phyloP scores from a whole-genome alignment of 2,329 filamentous ascomycete genomes.

The Thelonectria discophora region DNA sequence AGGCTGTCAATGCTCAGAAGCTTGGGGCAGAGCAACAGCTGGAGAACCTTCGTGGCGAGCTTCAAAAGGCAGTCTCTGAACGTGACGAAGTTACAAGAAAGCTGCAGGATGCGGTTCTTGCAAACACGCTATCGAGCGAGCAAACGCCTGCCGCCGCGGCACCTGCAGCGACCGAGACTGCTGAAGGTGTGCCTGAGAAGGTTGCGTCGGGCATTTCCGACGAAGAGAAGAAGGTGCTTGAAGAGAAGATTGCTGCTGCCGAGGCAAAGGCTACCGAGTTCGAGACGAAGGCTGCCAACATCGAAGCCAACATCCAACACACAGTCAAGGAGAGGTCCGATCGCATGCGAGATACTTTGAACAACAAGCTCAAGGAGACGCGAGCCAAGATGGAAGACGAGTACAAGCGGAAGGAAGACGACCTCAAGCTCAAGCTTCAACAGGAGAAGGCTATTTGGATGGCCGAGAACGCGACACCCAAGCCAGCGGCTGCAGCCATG shows the following conservation, averaged over 20 bases:
- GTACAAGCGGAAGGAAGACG: conserved; percentile 62
- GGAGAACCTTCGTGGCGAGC: conserved; percentile 61
- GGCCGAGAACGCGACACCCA: conserved; percentile 57
- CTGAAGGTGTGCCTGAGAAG: conserved; percentile 30
- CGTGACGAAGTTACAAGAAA: conserved; percentile 66
- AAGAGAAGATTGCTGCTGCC: conserved; percentile 68
- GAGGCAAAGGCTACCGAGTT: conserved; percentile 71
- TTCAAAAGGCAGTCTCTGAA: conserved; percentile 69
- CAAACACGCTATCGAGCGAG: conserved; percentile 45
- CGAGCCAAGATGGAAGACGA: conserved; percentile 61
- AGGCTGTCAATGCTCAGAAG: conserved; percentile 73
- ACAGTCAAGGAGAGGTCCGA: conserved; percentile 73
- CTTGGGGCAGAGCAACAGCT: conserved; percentile 72
- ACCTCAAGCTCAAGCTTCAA: conserved; percentile 65
- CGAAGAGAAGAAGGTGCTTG: conserved; percentile 67
- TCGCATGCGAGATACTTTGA: conserved; percentile 73
- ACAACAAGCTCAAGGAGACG: conserved; percentile 75
- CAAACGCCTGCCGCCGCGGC: conserved; percentile 23
- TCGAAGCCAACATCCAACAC: conserved; percentile 69
- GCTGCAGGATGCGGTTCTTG: conserved; percentile 51
- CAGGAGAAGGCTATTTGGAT: conserved; percentile 71
- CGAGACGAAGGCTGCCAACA: conserved; percentile 69
- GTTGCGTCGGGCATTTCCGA: conserved; percentile 52
- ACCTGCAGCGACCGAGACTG: conserved; percentile 23
- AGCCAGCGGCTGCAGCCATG: conserved; percentile 33